phyloP scores from a whole-genome alignment of 805 yeast genomes.

The Cyberlindnera japonica region DNA sequence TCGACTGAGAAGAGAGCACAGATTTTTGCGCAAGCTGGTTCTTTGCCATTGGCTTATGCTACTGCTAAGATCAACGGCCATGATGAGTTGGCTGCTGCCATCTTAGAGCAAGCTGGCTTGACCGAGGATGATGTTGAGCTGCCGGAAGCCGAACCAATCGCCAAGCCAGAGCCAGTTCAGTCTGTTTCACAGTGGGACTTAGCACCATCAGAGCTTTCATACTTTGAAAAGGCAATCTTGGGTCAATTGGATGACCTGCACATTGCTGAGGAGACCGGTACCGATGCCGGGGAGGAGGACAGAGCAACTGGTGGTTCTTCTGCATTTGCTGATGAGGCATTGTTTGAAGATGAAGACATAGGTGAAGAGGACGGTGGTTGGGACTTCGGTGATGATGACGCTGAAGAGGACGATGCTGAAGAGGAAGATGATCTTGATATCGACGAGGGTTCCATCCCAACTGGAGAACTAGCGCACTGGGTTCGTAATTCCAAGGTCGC shows the following conservation, averaged over 20 bases:
- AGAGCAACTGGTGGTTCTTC: conserved; percentile 16
- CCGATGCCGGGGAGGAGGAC: conserved; percentile 24
- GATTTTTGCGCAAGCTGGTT: conserved; percentile 72
- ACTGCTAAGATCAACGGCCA: conserved; percentile 86
- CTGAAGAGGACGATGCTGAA: conserved; percentile 65
- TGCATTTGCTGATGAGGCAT: conserved; percentile 33
- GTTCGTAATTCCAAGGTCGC: conserved; percentile 83
- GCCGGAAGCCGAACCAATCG: conserved; percentile 47
- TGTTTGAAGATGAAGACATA: conserved; percentile 42
- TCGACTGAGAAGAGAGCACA: conserved; percentile 72
- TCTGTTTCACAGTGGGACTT: conserved; percentile 75
- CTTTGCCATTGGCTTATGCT: conserved; percentile 87
- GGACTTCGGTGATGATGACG: conserved; percentile 77
- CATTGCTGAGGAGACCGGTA: conserved; percentile 42
- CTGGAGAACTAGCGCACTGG: conserved; percentile 71
- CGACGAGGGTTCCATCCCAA: conserved; percentile 28
- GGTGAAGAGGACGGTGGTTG: conserved; percentile 59
- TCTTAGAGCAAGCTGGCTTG: conserved; percentile 67
- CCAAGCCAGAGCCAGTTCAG: conserved; percentile 46
- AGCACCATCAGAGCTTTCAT: conserved; percentile 64
- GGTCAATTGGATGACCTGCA: conserved; percentile 71
- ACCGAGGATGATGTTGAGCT: conserved; percentile 59
- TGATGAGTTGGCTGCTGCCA: conserved; percentile 66
- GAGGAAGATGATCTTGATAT: conserved; percentile 42
- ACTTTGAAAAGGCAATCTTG: conserved; percentile 77